A percentile compares a stretch with the other conserved stretches of the same genome.
phyloP scores from a whole-genome alignment of 306 rosid genomes.

The Glycine tomentella region DNA sequence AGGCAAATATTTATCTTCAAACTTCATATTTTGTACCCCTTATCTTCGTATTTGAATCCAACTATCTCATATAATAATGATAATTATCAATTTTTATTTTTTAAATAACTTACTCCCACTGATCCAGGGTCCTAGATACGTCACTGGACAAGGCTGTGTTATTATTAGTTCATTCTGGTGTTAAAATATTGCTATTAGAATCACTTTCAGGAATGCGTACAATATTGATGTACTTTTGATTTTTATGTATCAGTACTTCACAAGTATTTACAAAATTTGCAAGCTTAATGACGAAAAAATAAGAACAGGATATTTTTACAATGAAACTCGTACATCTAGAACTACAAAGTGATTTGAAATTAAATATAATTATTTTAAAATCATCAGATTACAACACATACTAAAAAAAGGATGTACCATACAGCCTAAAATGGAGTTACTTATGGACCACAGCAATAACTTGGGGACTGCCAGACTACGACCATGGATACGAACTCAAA shows the following conservation, averaged over 20 bases:
- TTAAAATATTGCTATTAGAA: background rate
- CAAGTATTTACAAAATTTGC: background rate
- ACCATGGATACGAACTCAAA: background rate
- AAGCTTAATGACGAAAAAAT: background rate
- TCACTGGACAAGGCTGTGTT: too few species aligned
- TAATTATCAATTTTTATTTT: too few species aligned
- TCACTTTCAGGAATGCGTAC: background rate
- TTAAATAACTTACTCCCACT: too few species aligned
- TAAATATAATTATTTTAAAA: background rate
- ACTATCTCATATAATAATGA: too few species aligned
- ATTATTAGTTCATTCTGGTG: too few species aligned
- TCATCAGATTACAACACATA: background rate
- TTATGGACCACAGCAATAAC: background rate
- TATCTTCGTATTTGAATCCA: too few species aligned
- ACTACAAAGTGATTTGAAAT: background rate
- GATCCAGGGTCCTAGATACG: too few species aligned
- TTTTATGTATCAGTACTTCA: background rate
- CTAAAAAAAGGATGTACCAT: background rate
- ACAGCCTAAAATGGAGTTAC: background rate
- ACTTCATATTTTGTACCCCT: too few species aligned
- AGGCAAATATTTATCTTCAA: too few species aligned
- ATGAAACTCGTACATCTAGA: background rate
- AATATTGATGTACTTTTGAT: too few species aligned
- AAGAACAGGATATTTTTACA: slow-evolving; percentile 1
- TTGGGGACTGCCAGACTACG: background rate